phyloP scores from a whole-genome alignment of 768 basidiomycete genomes.

The Suillus paluster region DNA sequence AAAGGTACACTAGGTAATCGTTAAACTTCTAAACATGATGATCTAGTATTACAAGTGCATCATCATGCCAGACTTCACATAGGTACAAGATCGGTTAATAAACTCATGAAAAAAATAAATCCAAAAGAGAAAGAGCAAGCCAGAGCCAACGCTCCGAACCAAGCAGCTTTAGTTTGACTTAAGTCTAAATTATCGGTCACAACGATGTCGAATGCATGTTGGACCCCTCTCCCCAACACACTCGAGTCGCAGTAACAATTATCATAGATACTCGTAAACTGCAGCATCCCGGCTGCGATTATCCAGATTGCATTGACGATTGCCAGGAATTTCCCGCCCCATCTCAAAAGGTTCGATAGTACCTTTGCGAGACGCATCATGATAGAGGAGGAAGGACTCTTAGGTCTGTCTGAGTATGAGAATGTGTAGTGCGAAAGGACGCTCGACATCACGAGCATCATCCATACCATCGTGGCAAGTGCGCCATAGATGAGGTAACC shows the following conservation, averaged over 20 bases:
- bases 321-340: conserved; percentile 24
- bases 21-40: too few relatives aligned
- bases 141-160: conserved; percentile 44
- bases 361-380: conserved; percentile 3
- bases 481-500: conserved; percentile 35
- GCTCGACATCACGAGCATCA: conserved; percentile 35
- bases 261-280: conserved; percentile 27
- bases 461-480: conserved; percentile 35
- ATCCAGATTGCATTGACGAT: conserved; percentile 25
- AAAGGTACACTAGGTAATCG: not conserved
- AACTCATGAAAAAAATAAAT: conserved; percentile 1
- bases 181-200: conserved; percentile 19
- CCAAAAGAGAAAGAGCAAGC: not conserved
- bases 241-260: conserved; percentile 30
- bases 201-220: conserved; percentile 37
- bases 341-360: conserved; percentile 15
- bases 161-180: conserved; percentile 31
- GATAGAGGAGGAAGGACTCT: not conserved
- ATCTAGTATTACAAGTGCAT: too few relatives aligned
- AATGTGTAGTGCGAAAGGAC: conserved; percentile 23
- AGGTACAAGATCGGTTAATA: conserved; percentile 4
- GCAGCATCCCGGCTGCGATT: conserved; percentile 24
- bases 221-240: conserved; percentile 16
- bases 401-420: not conserved
- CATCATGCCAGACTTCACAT: not conserved